Percentiles rank a stretch among this genome's conserved stretches.
These are phyloP conservation scores for Debaryomyces hansenii DNA, from an alignment of 805 yeast genomes.

Conservation along the genomic window DNA sequence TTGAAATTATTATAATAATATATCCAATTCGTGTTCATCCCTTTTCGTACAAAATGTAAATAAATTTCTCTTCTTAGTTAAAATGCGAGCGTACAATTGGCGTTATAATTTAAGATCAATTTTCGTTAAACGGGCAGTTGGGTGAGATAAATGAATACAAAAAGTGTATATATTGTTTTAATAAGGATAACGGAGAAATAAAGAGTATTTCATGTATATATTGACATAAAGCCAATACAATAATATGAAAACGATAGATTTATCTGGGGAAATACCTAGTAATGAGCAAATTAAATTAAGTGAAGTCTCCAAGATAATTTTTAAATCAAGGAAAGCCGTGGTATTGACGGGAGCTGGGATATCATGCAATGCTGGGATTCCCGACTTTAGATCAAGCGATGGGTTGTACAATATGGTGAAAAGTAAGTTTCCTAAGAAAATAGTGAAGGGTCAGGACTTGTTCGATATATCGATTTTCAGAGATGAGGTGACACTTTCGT, in stretches of 20 bases:
- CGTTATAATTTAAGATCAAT: neutral
- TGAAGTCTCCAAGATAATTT: constrained; percentile 41
- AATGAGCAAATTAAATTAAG: constrained; percentile 26
- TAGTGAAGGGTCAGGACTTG: constrained; percentile 83
- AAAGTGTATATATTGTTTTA: no score
- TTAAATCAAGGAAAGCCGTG: constrained; percentile 59
- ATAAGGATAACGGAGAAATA: no score
- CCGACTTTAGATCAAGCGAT: constrained; percentile 83
- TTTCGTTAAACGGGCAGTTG: no score
- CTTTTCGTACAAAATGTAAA: constrained; percentile 3
- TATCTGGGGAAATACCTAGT: constrained; percentile 8
- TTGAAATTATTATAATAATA: neutral
- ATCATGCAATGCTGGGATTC: constrained; percentile 95
- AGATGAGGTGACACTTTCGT: constrained; percentile 58
- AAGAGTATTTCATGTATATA: neutral
- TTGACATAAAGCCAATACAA: neutral
- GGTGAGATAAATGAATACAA: no score
- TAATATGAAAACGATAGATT: constrained; percentile 23
- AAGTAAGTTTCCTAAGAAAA: constrained; percentile 55
- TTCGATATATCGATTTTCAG: constrained; percentile 85
- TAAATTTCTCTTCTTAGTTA: constrained; percentile 3
- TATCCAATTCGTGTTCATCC: neutral
- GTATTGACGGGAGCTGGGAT: constrained; percentile 95
- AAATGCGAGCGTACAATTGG: constrained; percentile 1
- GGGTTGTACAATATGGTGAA: constrained; percentile 82